Evolutionary conservation across 345 rosid genomes (phyloP).

Genomic region (Arabidopsis arenosa): DNA sequence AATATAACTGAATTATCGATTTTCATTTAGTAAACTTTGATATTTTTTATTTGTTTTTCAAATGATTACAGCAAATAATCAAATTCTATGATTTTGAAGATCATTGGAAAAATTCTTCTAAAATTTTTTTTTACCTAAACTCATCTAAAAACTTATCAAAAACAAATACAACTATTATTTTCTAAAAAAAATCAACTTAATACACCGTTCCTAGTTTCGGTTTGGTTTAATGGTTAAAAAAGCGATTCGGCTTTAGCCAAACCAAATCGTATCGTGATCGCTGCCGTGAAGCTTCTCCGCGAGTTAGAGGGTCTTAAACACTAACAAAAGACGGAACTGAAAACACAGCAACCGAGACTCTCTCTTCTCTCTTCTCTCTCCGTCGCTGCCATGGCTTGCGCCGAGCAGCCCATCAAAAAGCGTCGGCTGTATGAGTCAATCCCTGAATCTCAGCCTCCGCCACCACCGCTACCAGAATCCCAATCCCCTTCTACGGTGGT

Average conservation of each 20-base stretch:
- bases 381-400: slow-evolving; percentile 56
- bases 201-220: not conserved
- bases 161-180: too few relatives aligned
- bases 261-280: slow-evolving; percentile 23
- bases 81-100: too few relatives aligned
- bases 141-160: too few relatives aligned
- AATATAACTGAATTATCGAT: too few relatives aligned
- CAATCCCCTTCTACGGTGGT: slow-evolving; percentile 36
- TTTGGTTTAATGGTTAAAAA: not conserved
- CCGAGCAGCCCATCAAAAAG: slow-evolving; percentile 95
- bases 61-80: too few relatives aligned
- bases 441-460: slow-evolving; percentile 41
- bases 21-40: too few relatives aligned
- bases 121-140: too few relatives aligned
- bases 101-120: too few relatives aligned
- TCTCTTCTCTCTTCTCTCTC: slow-evolving; percentile 17
- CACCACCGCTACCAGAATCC: slow-evolving; percentile 35
- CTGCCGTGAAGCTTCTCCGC: not conserved
- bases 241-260: not conserved
- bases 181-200: too few relatives aligned
- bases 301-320: not conserved
- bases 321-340: slow-evolving; percentile 13
- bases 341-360: not conserved
- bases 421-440: slow-evolving; percentile 68
- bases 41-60: too few relatives aligned